These are phyloP conservation scores for Aspergillus luchuensis DNA, from an alignment of 2,329 filamentous ascomycete genomes.

Conservation along the genomic window DNA sequence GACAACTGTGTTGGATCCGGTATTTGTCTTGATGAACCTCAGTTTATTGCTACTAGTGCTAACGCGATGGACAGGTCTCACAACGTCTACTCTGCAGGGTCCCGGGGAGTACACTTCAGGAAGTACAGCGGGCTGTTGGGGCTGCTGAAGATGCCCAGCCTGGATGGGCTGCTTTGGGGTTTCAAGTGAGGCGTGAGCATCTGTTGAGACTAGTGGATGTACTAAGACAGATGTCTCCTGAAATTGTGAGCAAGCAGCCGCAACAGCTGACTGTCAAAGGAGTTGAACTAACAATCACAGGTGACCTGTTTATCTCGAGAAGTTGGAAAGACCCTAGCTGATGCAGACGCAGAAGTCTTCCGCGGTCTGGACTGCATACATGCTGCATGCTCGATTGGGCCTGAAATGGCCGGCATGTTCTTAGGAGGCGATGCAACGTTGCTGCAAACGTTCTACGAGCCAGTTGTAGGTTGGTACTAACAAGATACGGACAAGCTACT, in stretches of 20 bases:
- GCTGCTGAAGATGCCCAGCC: constrained; percentile 25
- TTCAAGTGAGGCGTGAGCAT: constrained; percentile 22
- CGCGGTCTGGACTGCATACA: constrained; percentile 31
- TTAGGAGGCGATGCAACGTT: constrained; percentile 24
- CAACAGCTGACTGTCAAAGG: not conserved
- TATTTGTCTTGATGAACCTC: not conserved
- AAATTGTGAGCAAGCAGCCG: constrained; percentile 8
- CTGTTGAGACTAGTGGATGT: constrained; percentile 23
- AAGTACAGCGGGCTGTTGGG: constrained; percentile 27
- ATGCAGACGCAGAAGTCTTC: constrained; percentile 30
- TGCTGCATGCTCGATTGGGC: constrained; percentile 28
- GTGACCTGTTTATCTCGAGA: constrained; percentile 23
- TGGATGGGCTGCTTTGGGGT: constrained; percentile 23
- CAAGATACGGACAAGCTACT: not conserved
- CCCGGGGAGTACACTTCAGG: constrained; percentile 23
- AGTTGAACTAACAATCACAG: not conserved
- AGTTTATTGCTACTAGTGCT: not conserved
- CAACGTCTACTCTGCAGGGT: constrained; percentile 26
- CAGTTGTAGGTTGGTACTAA: constrained; percentile 9
- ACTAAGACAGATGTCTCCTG: constrained; percentile 21
- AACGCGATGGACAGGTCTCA: constrained; percentile 14
- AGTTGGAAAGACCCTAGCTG: constrained; percentile 29
- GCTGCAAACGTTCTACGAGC: constrained; percentile 26
- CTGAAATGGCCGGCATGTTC: constrained; percentile 31
- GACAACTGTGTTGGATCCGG: constrained; percentile 29